These are phyloP conservation scores for Phytophthora fragariae DNA, from an alignment of 352 stramenopile species.

Conservation along the genomic window DNA sequence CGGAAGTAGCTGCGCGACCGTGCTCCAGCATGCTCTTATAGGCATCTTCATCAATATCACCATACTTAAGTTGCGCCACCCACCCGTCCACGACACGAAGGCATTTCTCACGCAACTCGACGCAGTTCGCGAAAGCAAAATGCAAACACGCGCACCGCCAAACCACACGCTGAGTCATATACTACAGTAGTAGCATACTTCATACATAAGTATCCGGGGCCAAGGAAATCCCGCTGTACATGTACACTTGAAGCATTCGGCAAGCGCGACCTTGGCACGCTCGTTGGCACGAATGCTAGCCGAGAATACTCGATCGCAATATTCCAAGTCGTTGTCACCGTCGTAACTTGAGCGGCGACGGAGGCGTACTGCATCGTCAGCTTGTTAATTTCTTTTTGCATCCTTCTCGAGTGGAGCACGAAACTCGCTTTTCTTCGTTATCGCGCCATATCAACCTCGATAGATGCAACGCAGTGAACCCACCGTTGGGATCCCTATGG, in stretches of 20 bases:
- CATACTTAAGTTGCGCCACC: constrained; percentile 50
- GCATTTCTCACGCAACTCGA: constrained; percentile 70
- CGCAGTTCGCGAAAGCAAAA: constrained; percentile 81
- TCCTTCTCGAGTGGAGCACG: constrained; percentile 1
- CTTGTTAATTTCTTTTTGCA: not conserved
- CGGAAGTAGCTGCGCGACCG: constrained; percentile 29
- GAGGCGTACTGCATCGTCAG: not conserved
- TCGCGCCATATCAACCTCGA: not conserved
- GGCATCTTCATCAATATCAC: constrained; percentile 26
- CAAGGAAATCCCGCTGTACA: constrained; percentile 4
- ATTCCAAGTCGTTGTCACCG: not conserved
- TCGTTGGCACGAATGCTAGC: not conserved
- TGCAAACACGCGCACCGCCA: constrained; percentile 55
- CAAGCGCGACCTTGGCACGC: not conserved
- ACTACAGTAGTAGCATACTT: not conserved
- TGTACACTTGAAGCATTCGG: not conserved
- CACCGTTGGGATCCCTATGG: no score
- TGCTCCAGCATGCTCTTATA: constrained; percentile 27
- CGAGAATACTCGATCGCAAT: not conserved
- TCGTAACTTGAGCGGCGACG: not conserved
- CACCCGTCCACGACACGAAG: constrained; percentile 55
- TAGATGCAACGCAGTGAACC: no score
- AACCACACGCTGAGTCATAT: not conserved
- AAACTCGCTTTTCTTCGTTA: not conserved
- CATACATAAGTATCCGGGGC: no score